Percentiles rank a stretch among this genome's conserved stretches.
Conservation (phyloP, 2,329 filamentous ascomycete genomes). For the Claviceps cyperi region DNA sequence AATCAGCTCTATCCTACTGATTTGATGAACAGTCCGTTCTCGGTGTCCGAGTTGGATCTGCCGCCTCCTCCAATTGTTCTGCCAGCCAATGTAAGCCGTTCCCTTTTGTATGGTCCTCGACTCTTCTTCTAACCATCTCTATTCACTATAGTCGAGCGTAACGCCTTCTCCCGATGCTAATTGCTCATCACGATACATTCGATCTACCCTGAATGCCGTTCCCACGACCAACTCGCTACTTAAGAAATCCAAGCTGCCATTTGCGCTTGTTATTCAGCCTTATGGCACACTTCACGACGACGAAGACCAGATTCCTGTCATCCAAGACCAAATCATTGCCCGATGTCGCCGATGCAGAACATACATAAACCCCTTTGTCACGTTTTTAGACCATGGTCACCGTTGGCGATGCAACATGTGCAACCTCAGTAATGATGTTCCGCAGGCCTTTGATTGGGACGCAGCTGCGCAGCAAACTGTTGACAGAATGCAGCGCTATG, state of each 20-base stretch:
- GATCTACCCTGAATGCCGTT: constrained; percentile 87
- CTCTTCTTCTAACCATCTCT: constrained; percentile 21
- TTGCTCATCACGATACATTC: constrained; percentile 84
- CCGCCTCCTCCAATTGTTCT: constrained; percentile 84
- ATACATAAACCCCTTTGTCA: constrained; percentile 96
- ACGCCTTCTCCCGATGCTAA: constrained; percentile 86
- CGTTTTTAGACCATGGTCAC: constrained; percentile 92
- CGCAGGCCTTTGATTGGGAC: constrained; percentile 99
- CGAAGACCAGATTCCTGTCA: constrained; percentile 79
- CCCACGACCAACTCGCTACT: constrained; percentile 84
- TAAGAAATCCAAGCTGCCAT: constrained; percentile 93
- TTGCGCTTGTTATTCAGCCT: constrained; percentile 90
- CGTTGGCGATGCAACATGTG: constrained; percentile 99
- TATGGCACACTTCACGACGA: constrained; percentile 86
- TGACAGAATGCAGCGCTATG: constrained; percentile 81
- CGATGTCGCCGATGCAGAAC: constrained; percentile 89
- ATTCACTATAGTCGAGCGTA: constrained; percentile 54
- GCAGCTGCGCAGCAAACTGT: constrained; percentile 78
- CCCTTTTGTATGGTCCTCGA: neutral
- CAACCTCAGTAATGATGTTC: constrained; percentile 94
- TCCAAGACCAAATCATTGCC: constrained; percentile 94
- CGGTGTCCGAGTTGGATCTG: constrained; percentile 80
- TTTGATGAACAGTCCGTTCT: constrained; percentile 82
- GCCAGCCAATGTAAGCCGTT: constrained; percentile 67
- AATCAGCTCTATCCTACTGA: constrained; percentile 92